phyloP scores from a whole-genome alignment of 1,284 basidiomycete genomes.

The Malassezia nana region DNA sequence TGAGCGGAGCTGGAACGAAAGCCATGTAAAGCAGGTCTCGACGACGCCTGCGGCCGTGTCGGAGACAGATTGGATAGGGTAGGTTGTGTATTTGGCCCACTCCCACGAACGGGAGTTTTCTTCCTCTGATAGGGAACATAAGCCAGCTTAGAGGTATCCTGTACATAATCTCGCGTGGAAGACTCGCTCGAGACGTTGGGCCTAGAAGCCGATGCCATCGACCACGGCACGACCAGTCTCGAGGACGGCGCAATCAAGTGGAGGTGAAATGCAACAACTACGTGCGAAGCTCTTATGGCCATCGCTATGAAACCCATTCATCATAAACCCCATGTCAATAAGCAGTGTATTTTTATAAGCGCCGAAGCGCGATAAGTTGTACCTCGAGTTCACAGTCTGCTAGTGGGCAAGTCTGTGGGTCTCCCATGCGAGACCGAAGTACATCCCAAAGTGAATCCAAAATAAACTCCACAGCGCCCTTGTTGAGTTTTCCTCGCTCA shows the following conservation, averaged over 20 bases:
- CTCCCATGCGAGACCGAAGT: constrained; percentile 26
- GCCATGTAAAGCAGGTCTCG: not conserved
- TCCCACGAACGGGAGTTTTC: not conserved
- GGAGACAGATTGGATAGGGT: not conserved
- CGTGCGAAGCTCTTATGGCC: not conserved
- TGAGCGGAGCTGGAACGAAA: not conserved
- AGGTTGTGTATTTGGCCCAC: not conserved
- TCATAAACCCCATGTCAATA: not conserved
- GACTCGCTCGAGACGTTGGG: not conserved
- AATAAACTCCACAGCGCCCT: constrained; percentile 48
- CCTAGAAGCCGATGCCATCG: not conserved
- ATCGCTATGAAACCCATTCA: not conserved
- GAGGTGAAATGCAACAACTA: not conserved
- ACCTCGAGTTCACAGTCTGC: constrained; percentile 48
- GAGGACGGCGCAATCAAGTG: not conserved
- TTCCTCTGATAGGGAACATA: not conserved
- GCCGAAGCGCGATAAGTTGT: constrained; percentile 44
- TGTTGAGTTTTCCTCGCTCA: constrained; percentile 46
- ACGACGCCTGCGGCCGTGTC: not conserved
- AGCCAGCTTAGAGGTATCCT: not conserved
- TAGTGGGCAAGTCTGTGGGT: constrained; percentile 19
- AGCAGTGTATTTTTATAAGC: constrained; percentile 16
- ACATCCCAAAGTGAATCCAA: constrained; percentile 50
- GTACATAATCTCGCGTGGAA: not conserved
- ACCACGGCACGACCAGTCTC: not conserved